Evolutionary conservation across 1,139 yeast genomes (phyloP), one percentile per base, ranked within the genome.

Genomic region (Taphrina deformans): DNA sequence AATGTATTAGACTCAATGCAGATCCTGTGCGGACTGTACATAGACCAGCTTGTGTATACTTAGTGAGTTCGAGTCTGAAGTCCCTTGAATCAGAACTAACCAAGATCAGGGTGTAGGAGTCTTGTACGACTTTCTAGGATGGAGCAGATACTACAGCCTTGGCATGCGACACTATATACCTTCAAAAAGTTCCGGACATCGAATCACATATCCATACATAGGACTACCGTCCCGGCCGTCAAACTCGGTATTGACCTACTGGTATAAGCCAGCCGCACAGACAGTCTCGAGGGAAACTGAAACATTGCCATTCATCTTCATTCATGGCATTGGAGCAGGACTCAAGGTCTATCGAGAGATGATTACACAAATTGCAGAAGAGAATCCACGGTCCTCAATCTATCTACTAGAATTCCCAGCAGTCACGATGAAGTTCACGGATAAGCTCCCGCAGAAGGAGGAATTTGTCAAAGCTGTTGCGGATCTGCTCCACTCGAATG

Each of bases 271-370:
- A 16, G 35, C 60, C 45, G 26, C 55, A 10, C 40, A 50, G n/a
- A 29, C 44, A 16, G 26, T 41, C n/a, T n/a, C 35, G 18, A 53
- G 35, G 2, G 53, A 52, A 29, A 10, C 41, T 1, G 59, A 53
- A 24, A 56, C 26, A 26, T 55, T 64, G 3, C 67, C 67, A 3
- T 23, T 65, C 23, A 44, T 65, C 26, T 48, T 65, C 41, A 53
- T 65, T 12, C 67, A 65, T 33, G 67, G 67, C 27, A 65, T 65
- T 24, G 67, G 67, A 12, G 65, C 62, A 26, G 67, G 67, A 12
- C 65, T 65, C 16, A 51, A 61, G 26, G 51, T 62, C 26, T 65
- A 65, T 31, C 35, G 45, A 18, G 44, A 45, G 23, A 58, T 65
- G 59, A 44, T 61, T 2, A 51, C 44, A 6, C 41, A 52, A 14